Base-by-base conservation (phyloP, 2,329 filamentous ascomycete genomes). In the Zymoseptoria crescenta region DNA sequence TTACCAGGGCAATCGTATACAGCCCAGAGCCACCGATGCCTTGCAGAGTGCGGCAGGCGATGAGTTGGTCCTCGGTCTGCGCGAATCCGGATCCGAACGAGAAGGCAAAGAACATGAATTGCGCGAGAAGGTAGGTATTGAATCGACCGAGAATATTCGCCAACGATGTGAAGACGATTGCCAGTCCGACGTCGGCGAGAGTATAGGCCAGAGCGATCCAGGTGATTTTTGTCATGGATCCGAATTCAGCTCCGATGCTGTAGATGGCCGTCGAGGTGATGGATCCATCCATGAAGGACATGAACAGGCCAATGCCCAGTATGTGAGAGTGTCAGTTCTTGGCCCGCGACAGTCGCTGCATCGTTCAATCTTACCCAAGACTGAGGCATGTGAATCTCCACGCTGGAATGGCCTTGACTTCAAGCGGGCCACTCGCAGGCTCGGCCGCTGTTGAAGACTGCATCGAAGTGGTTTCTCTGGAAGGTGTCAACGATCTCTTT, bases 1-100 rank as follows among this genome's bases (percentile, higher is more conserved):
- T 55, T 6, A 59, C 29, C 4, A 56, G 28, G 4, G 52, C 50
- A 16, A 59, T 30, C 6, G 54, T 49, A 35, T 85, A 87, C 24
- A 86, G 72, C 0, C 83, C 83, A 8, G 84, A 83, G 1, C 81
- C 84, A 0, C 84, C 83, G 50, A 85, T 77, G 4, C 83, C 83
- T 59, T 85, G 83, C 13, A 85, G 79, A 0, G 81, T 80, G 20
- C 83, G 80, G 59, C 77, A 85, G 13, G 82, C 66, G 53, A 86
- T 85, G 1, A 84, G 72, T 45, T 80, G 75, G 52, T 73, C 71
- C 80, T 84, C 83, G 58, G 72, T 75, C 24, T 72, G 74, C 6
- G 81, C 75, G 8, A 77, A 74, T 21, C 77, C 81, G 61, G 81
- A 83, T 29, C 79, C 80, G 51, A 83, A 70, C 0, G 81, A 84